Evolutionary conservation across 257 asterid genomes (phyloP).

Genomic region (Solanum tarapatanum): DNA sequence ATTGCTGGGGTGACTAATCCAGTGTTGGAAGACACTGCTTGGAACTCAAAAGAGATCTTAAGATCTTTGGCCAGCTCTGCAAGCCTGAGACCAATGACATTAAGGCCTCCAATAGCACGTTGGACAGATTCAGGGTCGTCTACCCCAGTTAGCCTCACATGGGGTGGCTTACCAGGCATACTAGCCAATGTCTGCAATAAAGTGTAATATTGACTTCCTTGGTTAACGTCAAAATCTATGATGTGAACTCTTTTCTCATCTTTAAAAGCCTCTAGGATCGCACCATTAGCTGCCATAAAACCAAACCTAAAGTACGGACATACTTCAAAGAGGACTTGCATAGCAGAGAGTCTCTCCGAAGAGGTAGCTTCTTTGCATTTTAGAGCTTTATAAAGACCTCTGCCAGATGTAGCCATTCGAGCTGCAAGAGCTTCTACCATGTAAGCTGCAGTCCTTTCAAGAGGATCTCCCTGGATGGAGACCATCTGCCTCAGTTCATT

Average conservation of each 20-base stretch:
- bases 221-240: constrained; percentile 81
- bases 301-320: constrained; percentile 91
- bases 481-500: constrained; percentile 57
- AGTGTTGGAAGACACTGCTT: constrained; percentile 50
- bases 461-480: constrained; percentile 83
- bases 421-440: constrained; percentile 96
- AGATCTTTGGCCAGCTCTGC: constrained; percentile 54
- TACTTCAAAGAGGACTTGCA: constrained; percentile 95
- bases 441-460: constrained; percentile 79
- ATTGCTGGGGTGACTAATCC: constrained; percentile 45
- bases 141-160: constrained; percentile 61
- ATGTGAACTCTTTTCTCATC: constrained; percentile 66
- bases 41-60: constrained; percentile 54
- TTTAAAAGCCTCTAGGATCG: constrained; percentile 57
- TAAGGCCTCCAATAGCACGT: constrained; percentile 63
- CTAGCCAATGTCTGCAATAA: constrained; percentile 57
- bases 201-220: constrained; percentile 90
- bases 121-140: constrained; percentile 95
- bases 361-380: constrained; percentile 81
- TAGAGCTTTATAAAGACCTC: constrained; percentile 75
- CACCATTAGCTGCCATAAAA: constrained; percentile 84
- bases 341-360: constrained; percentile 65
- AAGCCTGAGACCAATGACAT: constrained; percentile 59
- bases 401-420: constrained; percentile 76
- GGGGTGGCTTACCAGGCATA: constrained; percentile 45